A percentile compares a stretch with the other conserved stretches of the same genome.
phyloP scores from a whole-genome alignment of 179 eudicot species.

The Pouteria campechiana region DNA sequence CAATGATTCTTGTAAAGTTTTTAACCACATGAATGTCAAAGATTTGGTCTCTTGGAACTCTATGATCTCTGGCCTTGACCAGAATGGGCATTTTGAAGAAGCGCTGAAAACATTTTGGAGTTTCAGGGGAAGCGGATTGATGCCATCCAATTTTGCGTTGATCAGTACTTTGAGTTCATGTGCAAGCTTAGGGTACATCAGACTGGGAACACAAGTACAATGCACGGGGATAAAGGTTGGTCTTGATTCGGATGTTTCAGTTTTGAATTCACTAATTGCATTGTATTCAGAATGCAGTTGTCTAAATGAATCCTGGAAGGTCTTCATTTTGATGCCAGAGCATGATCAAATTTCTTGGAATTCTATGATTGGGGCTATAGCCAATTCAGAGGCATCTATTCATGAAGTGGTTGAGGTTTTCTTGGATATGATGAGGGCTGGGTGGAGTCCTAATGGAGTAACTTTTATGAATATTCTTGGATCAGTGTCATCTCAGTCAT shows the following conservation, averaged over 20 bases:
- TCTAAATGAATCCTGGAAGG: slow-evolving; percentile 36
- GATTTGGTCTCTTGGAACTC: slow-evolving; percentile 72
- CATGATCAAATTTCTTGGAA: slow-evolving; percentile 80
- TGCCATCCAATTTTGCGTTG: slow-evolving; percentile 48
- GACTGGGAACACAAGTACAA: slow-evolving; percentile 54
- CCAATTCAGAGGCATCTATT: slow-evolving; percentile 33
- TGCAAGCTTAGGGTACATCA: slow-evolving; percentile 54
- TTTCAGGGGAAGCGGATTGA: slow-evolving; percentile 45
- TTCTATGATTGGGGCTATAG: slow-evolving; percentile 54
- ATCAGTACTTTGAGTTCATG: slow-evolving; percentile 77
- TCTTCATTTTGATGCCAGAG: slow-evolving; percentile 47
- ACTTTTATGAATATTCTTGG: slow-evolving; percentile 61
- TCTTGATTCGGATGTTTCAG: slow-evolving; percentile 62
- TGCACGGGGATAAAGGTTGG: slow-evolving; percentile 53
- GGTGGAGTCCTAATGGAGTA: slow-evolving; percentile 39
- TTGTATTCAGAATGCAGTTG: slow-evolving; percentile 46
- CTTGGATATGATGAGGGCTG: slow-evolving; percentile 41
- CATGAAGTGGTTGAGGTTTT: slow-evolving; percentile 41
- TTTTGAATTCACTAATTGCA: slow-evolving; percentile 64
- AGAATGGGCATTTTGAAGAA: slow-evolving; percentile 39
- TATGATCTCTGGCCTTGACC: slow-evolving; percentile 62
- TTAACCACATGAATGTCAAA: slow-evolving; percentile 37
- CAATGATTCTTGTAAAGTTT: slow-evolving; percentile 34
- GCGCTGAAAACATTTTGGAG: slow-evolving; percentile 32
- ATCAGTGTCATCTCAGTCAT: slow-evolving; percentile 46